Conservation (phyloP, 768 basidiomycete species). For the Thelephora aurantiotincta region DNA sequence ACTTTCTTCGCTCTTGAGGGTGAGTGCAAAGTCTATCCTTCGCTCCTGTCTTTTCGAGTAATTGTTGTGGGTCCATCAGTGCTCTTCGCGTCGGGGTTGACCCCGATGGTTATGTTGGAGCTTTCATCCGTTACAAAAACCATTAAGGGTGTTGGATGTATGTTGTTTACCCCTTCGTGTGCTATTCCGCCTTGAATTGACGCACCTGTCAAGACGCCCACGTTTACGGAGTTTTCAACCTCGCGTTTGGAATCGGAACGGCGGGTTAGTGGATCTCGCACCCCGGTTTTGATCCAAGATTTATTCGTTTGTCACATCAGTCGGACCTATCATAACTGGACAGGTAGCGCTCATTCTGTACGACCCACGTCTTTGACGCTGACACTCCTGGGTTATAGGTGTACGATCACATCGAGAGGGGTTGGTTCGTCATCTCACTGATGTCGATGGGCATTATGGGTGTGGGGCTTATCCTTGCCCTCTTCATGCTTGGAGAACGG, state of each 20-base stretch:
- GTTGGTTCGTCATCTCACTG: slow-evolving; percentile 48
- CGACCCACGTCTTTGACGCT: not conserved
- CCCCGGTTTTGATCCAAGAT: slow-evolving; percentile 1
- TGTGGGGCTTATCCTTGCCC: slow-evolving; percentile 24
- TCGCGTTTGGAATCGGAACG: slow-evolving; percentile 54
- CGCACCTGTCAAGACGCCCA: slow-evolving; percentile 43
- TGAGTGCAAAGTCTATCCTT: slow-evolving; percentile 17
- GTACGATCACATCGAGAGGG: slow-evolving; percentile 37
- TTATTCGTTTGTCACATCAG: slow-evolving; percentile 18
- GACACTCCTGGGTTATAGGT: slow-evolving; percentile 24
- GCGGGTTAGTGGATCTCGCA: slow-evolving; percentile 23
- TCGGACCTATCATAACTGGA: slow-evolving; percentile 59
- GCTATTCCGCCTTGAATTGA: not conserved
- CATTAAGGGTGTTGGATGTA: slow-evolving; percentile 57
- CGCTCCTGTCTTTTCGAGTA: not conserved
- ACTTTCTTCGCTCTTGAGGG: slow-evolving; percentile 37
- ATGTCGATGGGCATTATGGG: slow-evolving; percentile 32
- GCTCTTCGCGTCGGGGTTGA: slow-evolving; percentile 44
- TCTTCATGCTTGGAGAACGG: slow-evolving; percentile 31
- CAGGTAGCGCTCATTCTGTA: slow-evolving; percentile 26
- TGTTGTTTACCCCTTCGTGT: slow-evolving; percentile 12
- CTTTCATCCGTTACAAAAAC: slow-evolving; percentile 42
- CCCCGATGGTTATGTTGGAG: slow-evolving; percentile 54
- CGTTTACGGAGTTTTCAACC: slow-evolving; percentile 61
- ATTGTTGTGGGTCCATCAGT: slow-evolving; percentile 21